Percentiles rank a stretch among this genome's conserved stretches.
Conservation (phyloP, 768 basidiomycete genomes). For the Psilocybe subaeruginosa region DNA sequence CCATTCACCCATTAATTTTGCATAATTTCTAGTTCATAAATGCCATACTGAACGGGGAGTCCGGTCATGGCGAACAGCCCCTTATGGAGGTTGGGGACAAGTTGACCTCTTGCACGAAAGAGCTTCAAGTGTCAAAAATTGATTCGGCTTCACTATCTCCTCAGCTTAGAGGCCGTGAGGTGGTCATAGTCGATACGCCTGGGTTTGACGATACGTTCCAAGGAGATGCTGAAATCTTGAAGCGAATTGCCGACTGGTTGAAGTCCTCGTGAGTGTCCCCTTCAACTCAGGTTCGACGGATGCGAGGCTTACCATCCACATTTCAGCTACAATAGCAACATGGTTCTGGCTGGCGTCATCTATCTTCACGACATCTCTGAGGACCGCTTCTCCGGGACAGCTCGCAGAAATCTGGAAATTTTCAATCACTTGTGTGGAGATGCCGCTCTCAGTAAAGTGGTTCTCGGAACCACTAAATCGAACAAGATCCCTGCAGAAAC, state of each 20-base stretch:
- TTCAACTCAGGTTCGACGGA: not conserved
- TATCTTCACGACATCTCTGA: too few species aligned
- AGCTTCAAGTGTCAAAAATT: not conserved
- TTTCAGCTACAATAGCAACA: not conserved
- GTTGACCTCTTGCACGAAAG: slow-evolving; percentile 4
- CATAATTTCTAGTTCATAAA: slow-evolving; percentile 10
- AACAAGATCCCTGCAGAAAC: not conserved
- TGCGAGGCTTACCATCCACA: not conserved
- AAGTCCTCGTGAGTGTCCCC: not conserved
- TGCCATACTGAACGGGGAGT: not conserved
- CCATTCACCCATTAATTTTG: too few species aligned
- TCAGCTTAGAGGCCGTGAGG: not conserved
- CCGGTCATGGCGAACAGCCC: not conserved
- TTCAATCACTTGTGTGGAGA: slow-evolving; percentile 7
- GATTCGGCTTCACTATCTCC: not conserved
- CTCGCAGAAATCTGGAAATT: not conserved
- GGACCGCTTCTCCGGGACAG: not conserved
- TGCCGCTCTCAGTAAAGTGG: not conserved
- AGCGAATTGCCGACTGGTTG: not conserved
- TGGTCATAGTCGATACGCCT: slow-evolving; percentile 12
- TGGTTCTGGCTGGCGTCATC: slow-evolving; percentile 2
- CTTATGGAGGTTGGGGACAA: slow-evolving; percentile 4
- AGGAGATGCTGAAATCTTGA: not conserved
- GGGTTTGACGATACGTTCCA: slow-evolving; percentile 10
- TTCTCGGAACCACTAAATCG: not conserved